A percentile compares a stretch with the other conserved stretches of the same genome.
Conservation (phyloP, 371 early-diverging fungal genomes). For the Mortierella polycephala region DNA sequence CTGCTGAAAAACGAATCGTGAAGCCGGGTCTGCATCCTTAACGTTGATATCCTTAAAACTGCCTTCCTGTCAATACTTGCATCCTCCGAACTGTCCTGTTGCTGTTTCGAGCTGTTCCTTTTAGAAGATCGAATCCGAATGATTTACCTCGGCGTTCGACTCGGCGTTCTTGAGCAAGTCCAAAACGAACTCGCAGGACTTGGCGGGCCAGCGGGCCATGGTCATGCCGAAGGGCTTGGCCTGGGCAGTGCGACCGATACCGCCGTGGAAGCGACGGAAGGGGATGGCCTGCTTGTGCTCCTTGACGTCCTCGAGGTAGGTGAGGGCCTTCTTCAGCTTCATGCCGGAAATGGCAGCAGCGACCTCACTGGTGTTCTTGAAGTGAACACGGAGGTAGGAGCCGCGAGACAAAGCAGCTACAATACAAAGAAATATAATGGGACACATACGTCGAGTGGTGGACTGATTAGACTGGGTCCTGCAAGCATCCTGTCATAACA, state of each 20-base stretch:
- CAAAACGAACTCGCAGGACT: conserved; percentile 93
- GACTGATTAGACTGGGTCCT: neutral
- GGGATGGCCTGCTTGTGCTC: conserved; percentile 98
- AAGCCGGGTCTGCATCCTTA: too few species aligned
- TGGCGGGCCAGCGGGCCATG: conserved; percentile 99
- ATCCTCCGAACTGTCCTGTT: too few species aligned
- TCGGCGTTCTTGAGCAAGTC: conserved; percentile 98
- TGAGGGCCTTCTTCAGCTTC: conserved; percentile 94
- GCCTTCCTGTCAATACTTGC: too few species aligned
- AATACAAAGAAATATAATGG: neutral
- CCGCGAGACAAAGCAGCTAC: conserved; percentile 94
- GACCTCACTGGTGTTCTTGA: conserved; percentile 99
- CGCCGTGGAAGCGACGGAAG: conserved; percentile 97
- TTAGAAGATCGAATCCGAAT: too few species aligned
- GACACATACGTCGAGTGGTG: too few species aligned
- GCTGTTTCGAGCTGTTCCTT: too few species aligned
- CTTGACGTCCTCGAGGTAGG: conserved; percentile 96
- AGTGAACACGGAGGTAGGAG: conserved; percentile 97
- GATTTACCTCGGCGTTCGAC: conserved; percentile 90
- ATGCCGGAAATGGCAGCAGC: conserved; percentile 95
- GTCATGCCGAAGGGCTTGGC: conserved; percentile 95
- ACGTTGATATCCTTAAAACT: too few species aligned
- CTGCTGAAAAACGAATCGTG: too few species aligned
- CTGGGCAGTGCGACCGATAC: conserved; percentile 98
- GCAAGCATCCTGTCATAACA: neutral